Conservation (phyloP, 352 stramenopile species). For the Pythium aristosporum region DNA sequence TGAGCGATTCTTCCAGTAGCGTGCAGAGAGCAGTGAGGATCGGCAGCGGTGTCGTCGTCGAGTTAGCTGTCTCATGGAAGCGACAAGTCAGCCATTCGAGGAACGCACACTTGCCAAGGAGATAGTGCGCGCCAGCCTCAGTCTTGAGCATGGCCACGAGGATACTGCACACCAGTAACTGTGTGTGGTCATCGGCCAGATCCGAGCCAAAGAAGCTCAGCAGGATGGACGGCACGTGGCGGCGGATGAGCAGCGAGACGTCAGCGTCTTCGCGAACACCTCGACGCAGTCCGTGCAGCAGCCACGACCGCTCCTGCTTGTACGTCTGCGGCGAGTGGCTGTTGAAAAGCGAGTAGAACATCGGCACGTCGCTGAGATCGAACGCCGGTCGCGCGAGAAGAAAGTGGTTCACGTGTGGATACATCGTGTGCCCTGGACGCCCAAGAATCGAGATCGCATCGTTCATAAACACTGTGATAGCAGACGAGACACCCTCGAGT, state of each 20-base stretch:
- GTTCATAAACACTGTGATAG: conserved; percentile 85
- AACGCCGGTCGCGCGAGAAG: conserved; percentile 74
- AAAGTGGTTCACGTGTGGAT: conserved; percentile 83
- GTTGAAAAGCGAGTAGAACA: conserved; percentile 90
- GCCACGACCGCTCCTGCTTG: conserved; percentile 82
- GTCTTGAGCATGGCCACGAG: conserved; percentile 49
- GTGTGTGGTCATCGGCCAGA: conserved; percentile 75
- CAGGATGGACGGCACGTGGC: conserved; percentile 79
- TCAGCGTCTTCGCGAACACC: conserved; percentile 67
- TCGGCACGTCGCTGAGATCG: conserved; percentile 79
- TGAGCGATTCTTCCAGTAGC: conserved; percentile 39
- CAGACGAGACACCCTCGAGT: conserved; percentile 59
- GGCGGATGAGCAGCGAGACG: conserved; percentile 65
- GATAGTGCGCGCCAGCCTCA: conserved; percentile 39
- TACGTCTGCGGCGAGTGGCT: conserved; percentile 65
- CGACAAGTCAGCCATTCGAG: conserved; percentile 60
- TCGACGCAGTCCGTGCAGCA: conserved; percentile 73
- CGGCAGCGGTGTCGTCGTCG: neutral
- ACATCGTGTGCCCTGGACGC: conserved; percentile 70
- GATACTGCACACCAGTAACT: conserved; percentile 68
- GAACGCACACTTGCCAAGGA: conserved; percentile 64
- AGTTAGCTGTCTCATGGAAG: conserved; percentile 31
- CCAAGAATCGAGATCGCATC: conserved; percentile 68
- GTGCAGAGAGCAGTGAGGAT: conserved; percentile 42
- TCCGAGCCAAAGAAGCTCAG: conserved; percentile 81